phyloP scores from a whole-genome alignment of 257 asterid genomes.

The Vinca minor region DNA sequence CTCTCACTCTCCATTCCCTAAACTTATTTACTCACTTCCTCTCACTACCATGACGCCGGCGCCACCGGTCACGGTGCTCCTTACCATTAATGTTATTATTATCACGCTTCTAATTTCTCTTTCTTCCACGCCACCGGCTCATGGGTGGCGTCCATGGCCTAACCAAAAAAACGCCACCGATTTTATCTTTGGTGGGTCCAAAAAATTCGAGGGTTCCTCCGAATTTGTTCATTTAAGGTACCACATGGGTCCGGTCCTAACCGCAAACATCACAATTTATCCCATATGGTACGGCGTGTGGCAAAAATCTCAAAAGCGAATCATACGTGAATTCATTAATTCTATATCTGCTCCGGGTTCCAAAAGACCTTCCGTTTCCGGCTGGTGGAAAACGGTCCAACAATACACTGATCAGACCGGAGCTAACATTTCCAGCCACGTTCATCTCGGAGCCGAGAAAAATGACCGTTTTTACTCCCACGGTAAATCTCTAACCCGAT shows the following conservation, averaged over 20 bases:
- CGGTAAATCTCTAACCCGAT: slow-evolving; percentile 59
- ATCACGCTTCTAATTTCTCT: background rate
- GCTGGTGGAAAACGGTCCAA: slow-evolving; percentile 81
- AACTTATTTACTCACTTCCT: background rate
- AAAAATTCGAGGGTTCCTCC: slow-evolving; percentile 84
- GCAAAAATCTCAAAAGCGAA: slow-evolving; percentile 56
- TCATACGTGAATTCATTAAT: slow-evolving; percentile 75
- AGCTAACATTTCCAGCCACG: slow-evolving; percentile 45
- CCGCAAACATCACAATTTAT: slow-evolving; percentile 62
- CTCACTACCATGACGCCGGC: slow-evolving; percentile 14
- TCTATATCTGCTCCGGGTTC: slow-evolving; percentile 53
- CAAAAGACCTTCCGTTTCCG: slow-evolving; percentile 54
- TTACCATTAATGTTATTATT: background rate
- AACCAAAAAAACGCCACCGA: slow-evolving; percentile 44
- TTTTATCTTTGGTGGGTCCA: slow-evolving; percentile 46
- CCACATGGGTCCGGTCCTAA: slow-evolving; percentile 92
- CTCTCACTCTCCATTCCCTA: background rate
- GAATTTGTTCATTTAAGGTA: slow-evolving; percentile 60
- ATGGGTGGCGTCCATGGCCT: slow-evolving; percentile 81
- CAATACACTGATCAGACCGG: slow-evolving; percentile 76
- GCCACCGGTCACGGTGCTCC: slow-evolving; percentile 4
- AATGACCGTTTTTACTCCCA: slow-evolving; percentile 59
- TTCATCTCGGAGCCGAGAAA: slow-evolving; percentile 53
- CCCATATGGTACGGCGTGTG: slow-evolving; percentile 90
- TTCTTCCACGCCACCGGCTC: slow-evolving; percentile 4